phyloP scores from a whole-genome alignment of 2,329 filamentous ascomycete species.

The Penicillium concentricum region DNA sequence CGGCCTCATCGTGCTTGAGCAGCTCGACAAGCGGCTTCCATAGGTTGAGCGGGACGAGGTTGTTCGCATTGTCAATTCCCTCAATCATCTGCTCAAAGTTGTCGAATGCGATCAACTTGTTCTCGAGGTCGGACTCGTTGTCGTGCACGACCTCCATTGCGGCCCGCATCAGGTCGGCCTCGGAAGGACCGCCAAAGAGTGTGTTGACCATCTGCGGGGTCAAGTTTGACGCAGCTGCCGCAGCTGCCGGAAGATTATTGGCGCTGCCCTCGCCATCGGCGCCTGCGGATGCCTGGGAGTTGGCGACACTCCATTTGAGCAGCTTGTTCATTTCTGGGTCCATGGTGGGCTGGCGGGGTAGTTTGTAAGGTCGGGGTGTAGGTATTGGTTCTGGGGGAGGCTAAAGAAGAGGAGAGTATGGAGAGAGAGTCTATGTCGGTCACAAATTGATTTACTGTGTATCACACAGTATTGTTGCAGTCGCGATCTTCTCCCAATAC shows the following conservation, averaged over 20 bases:
- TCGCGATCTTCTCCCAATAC: background rate
- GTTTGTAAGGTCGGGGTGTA: too few relatives aligned
- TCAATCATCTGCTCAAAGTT: slow-evolving; percentile 94
- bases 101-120: slow-evolving; percentile 83
- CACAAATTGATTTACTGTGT: background rate
- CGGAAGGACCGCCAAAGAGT: slow-evolving; percentile 79
- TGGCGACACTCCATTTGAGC: slow-evolving; percentile 74
- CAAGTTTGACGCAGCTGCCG: slow-evolving; percentile 46
- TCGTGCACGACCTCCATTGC: slow-evolving; percentile 75
- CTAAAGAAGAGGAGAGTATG: background rate
- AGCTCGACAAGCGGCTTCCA: slow-evolving; percentile 79
- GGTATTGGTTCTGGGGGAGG: background rate
- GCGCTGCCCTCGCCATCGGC: slow-evolving; percentile 33
- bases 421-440: background rate
- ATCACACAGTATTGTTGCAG: background rate
- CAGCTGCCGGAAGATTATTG: slow-evolving; percentile 28
- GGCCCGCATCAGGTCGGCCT: slow-evolving; percentile 87
- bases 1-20: slow-evolving; percentile 65
- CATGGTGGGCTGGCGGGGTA: slow-evolving; percentile 40
- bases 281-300: slow-evolving; percentile 45
- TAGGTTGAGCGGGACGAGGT: slow-evolving; percentile 72
- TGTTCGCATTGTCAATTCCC: slow-evolving; percentile 94
- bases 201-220: slow-evolving; percentile 69
- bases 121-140: slow-evolving; percentile 65
- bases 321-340: slow-evolving; percentile 70